Evolutionary conservation across 306 rosid species (phyloP).

Genomic region (Mimosa bimucronata): DNA sequence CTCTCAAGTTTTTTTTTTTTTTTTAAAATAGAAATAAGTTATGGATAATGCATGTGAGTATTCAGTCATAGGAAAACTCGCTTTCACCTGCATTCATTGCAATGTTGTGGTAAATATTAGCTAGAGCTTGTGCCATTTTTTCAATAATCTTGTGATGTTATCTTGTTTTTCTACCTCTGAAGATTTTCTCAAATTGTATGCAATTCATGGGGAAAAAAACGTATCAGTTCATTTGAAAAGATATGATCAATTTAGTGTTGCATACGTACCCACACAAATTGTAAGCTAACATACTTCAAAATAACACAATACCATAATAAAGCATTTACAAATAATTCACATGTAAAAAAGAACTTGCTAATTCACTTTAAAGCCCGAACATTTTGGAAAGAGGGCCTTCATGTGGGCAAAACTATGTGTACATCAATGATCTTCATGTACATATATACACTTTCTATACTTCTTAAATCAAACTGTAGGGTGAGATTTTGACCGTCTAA

Average conservation of each 20-base stretch:
- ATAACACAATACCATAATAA: constrained; percentile 11
- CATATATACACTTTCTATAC: constrained; percentile 50
- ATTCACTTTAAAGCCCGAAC: constrained; percentile 3
- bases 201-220: neutral
- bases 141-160: constrained; percentile 2
- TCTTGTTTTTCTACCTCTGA: neutral
- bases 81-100: neutral
- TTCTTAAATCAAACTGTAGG: constrained; percentile 29
- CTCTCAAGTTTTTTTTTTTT: no score
- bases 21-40: no score
- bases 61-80: neutral
- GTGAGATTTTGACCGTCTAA: constrained; percentile 11
- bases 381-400: neutral
- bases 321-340: neutral
- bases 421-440: constrained; percentile 48
- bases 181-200: neutral
- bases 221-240: neutral
- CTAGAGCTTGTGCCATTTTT: neutral
- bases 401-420: constrained; percentile 10
- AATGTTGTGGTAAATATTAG: neutral
- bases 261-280: neutral
- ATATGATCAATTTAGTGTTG: neutral
- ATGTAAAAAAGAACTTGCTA: neutral
- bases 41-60: neutral
- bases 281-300: neutral